Base-by-base conservation (phyloP, 768 basidiomycete genomes). In the Boletus sp. region DNA sequence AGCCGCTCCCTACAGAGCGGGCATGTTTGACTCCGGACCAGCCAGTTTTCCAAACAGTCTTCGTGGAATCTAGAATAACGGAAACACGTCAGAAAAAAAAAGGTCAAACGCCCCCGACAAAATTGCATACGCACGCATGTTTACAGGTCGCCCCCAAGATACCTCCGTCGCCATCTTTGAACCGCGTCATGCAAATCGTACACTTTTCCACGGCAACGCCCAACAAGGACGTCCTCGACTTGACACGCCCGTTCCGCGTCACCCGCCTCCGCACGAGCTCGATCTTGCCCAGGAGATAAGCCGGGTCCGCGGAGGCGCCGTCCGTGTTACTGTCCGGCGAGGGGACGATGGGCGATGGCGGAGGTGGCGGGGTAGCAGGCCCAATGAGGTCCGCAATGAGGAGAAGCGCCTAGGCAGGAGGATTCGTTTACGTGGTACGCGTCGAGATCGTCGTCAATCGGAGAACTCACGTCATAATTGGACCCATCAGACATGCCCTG, bases 161-260 rank as follows among this genome's bases (percentile, higher is more conserved):
- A 14, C 80, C 87, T 54, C 65, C 62, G 56, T 91, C 85, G 17
- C 72, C 80, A 8, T 73, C 77, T 71, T 76, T 83, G 73, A 89
- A 92, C 71, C 86, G 86, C 47, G 78, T 80, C 67, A 90, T 73
- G 67, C 90, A 92, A 49, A 90, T 85, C 40, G 84, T 80, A 70
- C 90, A 92, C 64, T 82, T 82, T 59, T 86, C 83, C 35, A 92
- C 88, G 1, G 76, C 64, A 14, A 80, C 75, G 39, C 85, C 90
- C 18, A 89, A 72, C 49, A 91, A 67, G 8, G 78, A 76, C 48
- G 90, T 70, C 74, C 90, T 92, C 45, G 89, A 64, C 74, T 90
- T 91, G 52, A 84, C 77, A 42, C 84, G 84, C 6, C 89, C 89
- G 63, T 88, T 81, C 60, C 76, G 76, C 47, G 81, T 82, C 47